Conservation (phyloP, 805 yeast species). For the Hemisphaericaspora nanyangensis region DNA sequence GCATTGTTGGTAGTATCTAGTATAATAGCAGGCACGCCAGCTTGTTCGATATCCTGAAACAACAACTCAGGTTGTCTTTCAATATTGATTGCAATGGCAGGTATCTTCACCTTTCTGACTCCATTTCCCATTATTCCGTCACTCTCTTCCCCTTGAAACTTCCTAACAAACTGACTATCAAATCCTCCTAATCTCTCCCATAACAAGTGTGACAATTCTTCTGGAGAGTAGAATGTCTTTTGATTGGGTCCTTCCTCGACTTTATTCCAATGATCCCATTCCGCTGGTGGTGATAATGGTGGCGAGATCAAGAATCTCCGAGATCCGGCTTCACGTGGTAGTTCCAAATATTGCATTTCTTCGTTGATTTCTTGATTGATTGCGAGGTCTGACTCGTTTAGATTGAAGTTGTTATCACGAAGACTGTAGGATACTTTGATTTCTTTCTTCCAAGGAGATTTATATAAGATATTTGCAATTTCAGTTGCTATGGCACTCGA, state of each 20-base stretch:
- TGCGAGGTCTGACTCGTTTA: not conserved
- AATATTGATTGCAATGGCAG: slow-evolving; percentile 12
- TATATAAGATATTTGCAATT: slow-evolving; percentile 15
- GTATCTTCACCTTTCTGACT: not conserved
- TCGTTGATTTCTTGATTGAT: slow-evolving; percentile 4
- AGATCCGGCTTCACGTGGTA: slow-evolving; percentile 37
- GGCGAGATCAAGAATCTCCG: slow-evolving; percentile 42
- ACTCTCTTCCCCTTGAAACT: slow-evolving; percentile 16
- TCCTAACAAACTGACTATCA: slow-evolving; percentile 32
- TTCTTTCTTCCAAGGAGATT: slow-evolving; percentile 12
- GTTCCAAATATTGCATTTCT: slow-evolving; percentile 29
- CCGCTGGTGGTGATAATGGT: slow-evolving; percentile 42
- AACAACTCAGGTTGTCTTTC: slow-evolving; percentile 31
- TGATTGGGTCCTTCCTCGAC: slow-evolving; percentile 40
- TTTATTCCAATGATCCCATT: slow-evolving; percentile 41
- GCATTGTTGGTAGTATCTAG: slow-evolving; percentile 27
- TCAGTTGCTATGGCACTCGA: slow-evolving; percentile 16
- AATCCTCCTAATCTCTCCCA: slow-evolving; percentile 43
- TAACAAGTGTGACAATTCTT: slow-evolving; percentile 38
- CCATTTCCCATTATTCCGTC: slow-evolving; percentile 2
- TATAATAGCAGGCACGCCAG: slow-evolving; percentile 39
- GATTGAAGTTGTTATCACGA: slow-evolving; percentile 23
- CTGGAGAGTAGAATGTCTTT: slow-evolving; percentile 31
- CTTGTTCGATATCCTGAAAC: slow-evolving; percentile 31
- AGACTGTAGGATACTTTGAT: slow-evolving; percentile 28